A percentile compares a stretch with the other conserved stretches of the same genome.
Conservation (phyloP, 192 early-diverging fungal species). For the Coemansia aciculifera region DNA sequence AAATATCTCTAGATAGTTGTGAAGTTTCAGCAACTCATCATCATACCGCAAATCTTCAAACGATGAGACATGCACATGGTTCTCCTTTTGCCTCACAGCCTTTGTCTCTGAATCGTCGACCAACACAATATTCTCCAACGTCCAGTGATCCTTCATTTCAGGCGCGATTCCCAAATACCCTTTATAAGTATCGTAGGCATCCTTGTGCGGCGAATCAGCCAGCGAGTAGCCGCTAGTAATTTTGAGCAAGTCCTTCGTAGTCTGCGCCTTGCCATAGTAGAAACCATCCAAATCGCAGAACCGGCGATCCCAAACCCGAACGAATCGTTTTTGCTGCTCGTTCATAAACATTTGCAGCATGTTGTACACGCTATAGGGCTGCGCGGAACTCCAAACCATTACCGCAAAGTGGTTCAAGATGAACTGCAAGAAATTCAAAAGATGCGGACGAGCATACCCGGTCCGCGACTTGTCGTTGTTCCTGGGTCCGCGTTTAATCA, state of each 20-base stretch:
- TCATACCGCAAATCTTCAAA: constrained; percentile 20
- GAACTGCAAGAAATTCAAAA: constrained; percentile 59
- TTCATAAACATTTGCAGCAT: constrained; percentile 59
- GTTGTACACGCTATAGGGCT: constrained; percentile 53
- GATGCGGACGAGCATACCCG: constrained; percentile 54
- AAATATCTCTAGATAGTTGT: constrained; percentile 27
- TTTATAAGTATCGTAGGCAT: constrained; percentile 17
- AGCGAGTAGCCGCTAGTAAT: constrained; percentile 57
- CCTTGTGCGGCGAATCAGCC: constrained; percentile 24
- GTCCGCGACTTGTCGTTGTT: neutral
- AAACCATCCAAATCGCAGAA: constrained; percentile 43
- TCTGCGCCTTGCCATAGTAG: constrained; percentile 51
- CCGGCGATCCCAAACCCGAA: constrained; percentile 64
- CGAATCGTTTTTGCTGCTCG: constrained; percentile 27
- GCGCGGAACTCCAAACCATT: constrained; percentile 76
- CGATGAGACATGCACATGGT: constrained; percentile 41
- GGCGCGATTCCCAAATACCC: constrained; percentile 23
- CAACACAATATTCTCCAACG: constrained; percentile 38
- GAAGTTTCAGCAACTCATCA: constrained; percentile 27
- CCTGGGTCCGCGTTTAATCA: constrained; percentile 53
- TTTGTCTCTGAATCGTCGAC: constrained; percentile 51
- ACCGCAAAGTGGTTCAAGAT: constrained; percentile 62
- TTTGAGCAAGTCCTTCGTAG: constrained; percentile 64
- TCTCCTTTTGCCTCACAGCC: constrained; percentile 35
- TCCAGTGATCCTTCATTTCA: constrained; percentile 29